Evolutionary conservation across 192 early-diverging fungal species (phyloP).

Genomic region (Funneliformis geosporum): DNA sequence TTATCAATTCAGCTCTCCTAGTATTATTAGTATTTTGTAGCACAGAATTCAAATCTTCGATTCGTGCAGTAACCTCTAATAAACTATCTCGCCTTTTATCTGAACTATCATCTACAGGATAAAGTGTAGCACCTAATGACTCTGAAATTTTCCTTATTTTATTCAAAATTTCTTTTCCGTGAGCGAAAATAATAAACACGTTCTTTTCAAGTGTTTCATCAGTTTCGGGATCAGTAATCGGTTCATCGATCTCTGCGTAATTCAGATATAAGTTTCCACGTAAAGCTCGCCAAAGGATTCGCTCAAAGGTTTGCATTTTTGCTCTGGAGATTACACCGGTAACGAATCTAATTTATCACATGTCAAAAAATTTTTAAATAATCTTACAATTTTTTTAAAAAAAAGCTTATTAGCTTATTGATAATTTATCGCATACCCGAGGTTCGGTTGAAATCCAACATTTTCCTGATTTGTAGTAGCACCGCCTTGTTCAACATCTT

Average conservation of each 20-base stretch:
- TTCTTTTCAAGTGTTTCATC: constrained; percentile 92
- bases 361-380: not conserved
- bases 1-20: constrained; percentile 79
- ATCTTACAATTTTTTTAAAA: not conserved
- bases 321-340: constrained; percentile 90
- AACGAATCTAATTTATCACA: constrained; percentile 85
- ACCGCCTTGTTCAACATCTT: constrained; percentile 54
- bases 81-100: constrained; percentile 87
- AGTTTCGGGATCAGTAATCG: constrained; percentile 85
- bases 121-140: constrained; percentile 92
- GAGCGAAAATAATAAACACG: constrained; percentile 98
- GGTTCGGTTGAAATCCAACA: not conserved
- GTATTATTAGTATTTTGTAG: constrained; percentile 84
- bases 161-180: constrained; percentile 85
- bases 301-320: constrained; percentile 87
- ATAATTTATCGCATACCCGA: no score
- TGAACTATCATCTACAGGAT: constrained; percentile 77
- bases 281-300: constrained; percentile 94
- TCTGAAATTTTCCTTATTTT: constrained; percentile 95
- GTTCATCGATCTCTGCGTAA: constrained; percentile 93
- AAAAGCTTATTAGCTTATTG: no score
- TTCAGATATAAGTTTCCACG: constrained; percentile 98
- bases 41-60: constrained; percentile 88
- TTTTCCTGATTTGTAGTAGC: no score
- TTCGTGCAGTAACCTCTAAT: constrained; percentile 75